Conservation (phyloP, 148 eudicot genomes). For the Rhododendron mucronatum region DNA sequence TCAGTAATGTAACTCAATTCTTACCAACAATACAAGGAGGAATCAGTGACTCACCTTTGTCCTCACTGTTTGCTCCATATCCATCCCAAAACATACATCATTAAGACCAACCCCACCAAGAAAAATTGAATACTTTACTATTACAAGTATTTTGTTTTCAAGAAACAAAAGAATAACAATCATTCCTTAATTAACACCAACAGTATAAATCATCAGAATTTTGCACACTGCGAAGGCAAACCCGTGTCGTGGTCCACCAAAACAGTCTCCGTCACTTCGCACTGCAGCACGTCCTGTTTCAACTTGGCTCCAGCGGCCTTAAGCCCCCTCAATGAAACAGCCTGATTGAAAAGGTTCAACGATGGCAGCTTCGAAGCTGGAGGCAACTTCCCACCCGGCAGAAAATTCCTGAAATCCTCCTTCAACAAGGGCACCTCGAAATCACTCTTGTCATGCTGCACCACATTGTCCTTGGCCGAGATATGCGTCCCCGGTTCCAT, state of each 20-base stretch:
- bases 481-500: constrained; percentile 98
- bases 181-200: neutral
- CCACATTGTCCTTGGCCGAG: constrained; percentile 72
- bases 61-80: neutral
- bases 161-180: neutral
- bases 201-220: constrained; percentile 38
- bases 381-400: constrained; percentile 86
- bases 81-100: neutral
- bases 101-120: neutral
- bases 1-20: neutral
- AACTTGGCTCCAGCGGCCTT: constrained; percentile 89
- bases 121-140: neutral
- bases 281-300: constrained; percentile 72
- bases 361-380: constrained; percentile 79
- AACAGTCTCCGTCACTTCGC: constrained; percentile 50
- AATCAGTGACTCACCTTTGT: neutral
- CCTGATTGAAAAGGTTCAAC: constrained; percentile 77
- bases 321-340: constrained; percentile 74
- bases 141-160: neutral
- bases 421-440: constrained; percentile 84
- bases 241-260: constrained; percentile 68
- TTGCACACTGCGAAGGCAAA: constrained; percentile 61
- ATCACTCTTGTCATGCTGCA: constrained; percentile 68
- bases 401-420: constrained; percentile 51
- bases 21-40: neutral